Evolutionary conservation across 2,329 filamentous ascomycete genomes (phyloP), one percentile per base, ranked within the genome.

Genomic region (Curvularia hawaiiensis): DNA sequence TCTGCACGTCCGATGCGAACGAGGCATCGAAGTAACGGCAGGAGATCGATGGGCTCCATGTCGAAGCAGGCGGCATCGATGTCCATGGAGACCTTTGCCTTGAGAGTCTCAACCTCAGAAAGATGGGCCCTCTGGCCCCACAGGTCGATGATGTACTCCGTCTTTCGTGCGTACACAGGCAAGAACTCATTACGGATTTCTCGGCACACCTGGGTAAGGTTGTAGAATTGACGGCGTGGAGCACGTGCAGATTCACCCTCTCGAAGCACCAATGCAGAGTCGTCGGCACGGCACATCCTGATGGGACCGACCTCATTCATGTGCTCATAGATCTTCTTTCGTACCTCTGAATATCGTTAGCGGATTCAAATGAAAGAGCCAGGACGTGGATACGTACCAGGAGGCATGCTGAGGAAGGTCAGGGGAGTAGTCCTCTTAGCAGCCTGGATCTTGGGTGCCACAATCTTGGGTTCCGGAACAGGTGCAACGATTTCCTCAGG

Each of bases 111-210:
- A 1, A 58, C 26, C 33, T 58, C 54, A 24, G 35, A 26, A 12
- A 58, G 51, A 28, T 58, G 50, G 11, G 46, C 3, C 46, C 54
- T 58, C 26, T 58, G 55, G 40, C 45, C 44, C 55, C 55, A 58
- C 12, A 58, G 31, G 40, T 62, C 60, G 41, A 62, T 58, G 30
- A 60, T 58, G 50, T 62, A 62, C 18, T 57, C 41, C 5, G 54
- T 49, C 10, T 55, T 56, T 26, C 48, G 22, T 26, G 31, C 53
- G 60, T 67, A 72, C 2, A 64, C 35, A 1, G 68, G 64, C 4
- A 63, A 61, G 41, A 66, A 72, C 35, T 73, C 71, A 4, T 51
- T 26, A 39, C 71, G 70, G 14, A 72, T 59, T n/a, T 63, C 58
- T 4, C 49, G 61, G 49, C 63, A 70, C n/a, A 68, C 69, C 50